Evolutionary conservation across 495 filamentous ascomycete species (phyloP).

Genomic region (Patellaria atrata): DNA sequence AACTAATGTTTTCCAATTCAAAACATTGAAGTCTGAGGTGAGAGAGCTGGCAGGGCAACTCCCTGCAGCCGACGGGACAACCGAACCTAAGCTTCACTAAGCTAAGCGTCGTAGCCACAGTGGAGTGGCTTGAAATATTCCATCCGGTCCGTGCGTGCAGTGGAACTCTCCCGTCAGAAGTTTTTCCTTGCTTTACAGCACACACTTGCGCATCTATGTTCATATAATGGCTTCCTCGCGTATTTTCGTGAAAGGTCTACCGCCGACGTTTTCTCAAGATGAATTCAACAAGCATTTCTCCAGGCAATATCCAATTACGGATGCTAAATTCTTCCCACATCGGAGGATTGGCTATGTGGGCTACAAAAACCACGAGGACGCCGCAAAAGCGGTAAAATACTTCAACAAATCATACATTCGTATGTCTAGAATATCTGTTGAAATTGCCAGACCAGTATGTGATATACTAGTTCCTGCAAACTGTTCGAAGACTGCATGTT

Average conservation of each 20-base stretch:
- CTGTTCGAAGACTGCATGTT: constrained; percentile 10
- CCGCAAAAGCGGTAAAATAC: constrained; percentile 70
- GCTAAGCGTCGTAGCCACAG: no score
- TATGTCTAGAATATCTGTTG: constrained; percentile 89
- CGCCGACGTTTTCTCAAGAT: constrained; percentile 54
- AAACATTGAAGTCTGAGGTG: no score
- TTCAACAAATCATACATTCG: constrained; percentile 91
- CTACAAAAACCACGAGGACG: constrained; percentile 71
- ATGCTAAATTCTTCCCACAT: constrained; percentile 75
- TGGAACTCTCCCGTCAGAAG: no score
- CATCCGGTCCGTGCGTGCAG: no score
- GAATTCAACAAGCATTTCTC: constrained; percentile 83
- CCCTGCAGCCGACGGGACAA: no score
- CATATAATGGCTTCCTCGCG: constrained; percentile 52
- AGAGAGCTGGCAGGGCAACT: no score
- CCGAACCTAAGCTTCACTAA: no score
- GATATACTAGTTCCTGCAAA: constrained; percentile 1
- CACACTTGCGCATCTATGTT: no score
- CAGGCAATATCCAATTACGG: constrained; percentile 61
- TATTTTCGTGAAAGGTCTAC: constrained; percentile 80
- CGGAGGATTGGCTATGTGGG: constrained; percentile 92
- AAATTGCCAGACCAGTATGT: constrained; percentile 70
- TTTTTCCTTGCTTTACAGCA: no score
- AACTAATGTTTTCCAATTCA: no score
- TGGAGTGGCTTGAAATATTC: no score